Percentiles rank a stretch among this genome's conserved stretches.
Conservation (phyloP, 768 basidiomycete species). For the Boletus speciosus region DNA sequence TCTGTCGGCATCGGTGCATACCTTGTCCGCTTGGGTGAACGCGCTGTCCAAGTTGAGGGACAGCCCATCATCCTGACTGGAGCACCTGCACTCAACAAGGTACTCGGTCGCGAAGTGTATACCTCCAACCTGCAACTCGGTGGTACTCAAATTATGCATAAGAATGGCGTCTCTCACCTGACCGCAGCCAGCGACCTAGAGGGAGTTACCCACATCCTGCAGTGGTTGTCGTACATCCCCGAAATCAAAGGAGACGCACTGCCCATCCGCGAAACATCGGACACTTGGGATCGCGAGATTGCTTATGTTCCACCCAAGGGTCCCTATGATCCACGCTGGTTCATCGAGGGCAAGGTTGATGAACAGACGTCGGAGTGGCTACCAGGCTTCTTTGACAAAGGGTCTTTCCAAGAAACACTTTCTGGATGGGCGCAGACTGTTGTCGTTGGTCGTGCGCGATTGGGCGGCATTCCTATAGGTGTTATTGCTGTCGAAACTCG, state of each 20-base stretch:
- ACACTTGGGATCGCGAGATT: slow-evolving; percentile 91
- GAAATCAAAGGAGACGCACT: slow-evolving; percentile 75
- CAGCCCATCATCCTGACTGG: slow-evolving; percentile 99
- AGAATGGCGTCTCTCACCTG: slow-evolving; percentile 97
- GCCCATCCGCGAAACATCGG: slow-evolving; percentile 69
- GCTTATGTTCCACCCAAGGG: slow-evolving; percentile 89
- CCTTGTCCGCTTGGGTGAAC: slow-evolving; percentile 94
- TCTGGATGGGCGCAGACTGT: slow-evolving; percentile 99
- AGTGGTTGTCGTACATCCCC: slow-evolving; percentile 94
- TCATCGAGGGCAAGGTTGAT: slow-evolving; percentile 92
- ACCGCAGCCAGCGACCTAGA: slow-evolving; percentile 94
- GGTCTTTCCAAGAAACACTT: slow-evolving; percentile 97
- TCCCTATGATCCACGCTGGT: slow-evolving; percentile 95
- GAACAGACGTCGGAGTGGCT: slow-evolving; percentile 74
- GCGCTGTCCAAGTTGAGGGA: slow-evolving; percentile 97
- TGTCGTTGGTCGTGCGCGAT: slow-evolving; percentile 91
- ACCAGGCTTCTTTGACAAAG: slow-evolving; percentile 94
- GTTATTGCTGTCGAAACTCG: slow-evolving; percentile 98
- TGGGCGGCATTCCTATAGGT: slow-evolving; percentile 96
- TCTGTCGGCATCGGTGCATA: slow-evolving; percentile 99
- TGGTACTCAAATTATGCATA: slow-evolving; percentile 99
- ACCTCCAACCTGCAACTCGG: slow-evolving; percentile 98
- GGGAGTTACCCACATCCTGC: slow-evolving; percentile 88
- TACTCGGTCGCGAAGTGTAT: slow-evolving; percentile 97
- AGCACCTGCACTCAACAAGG: slow-evolving; percentile 95